Evolutionary conservation across 1,284 basidiomycete species (phyloP).

Genomic region (Pseudozyma thailandica): DNA sequence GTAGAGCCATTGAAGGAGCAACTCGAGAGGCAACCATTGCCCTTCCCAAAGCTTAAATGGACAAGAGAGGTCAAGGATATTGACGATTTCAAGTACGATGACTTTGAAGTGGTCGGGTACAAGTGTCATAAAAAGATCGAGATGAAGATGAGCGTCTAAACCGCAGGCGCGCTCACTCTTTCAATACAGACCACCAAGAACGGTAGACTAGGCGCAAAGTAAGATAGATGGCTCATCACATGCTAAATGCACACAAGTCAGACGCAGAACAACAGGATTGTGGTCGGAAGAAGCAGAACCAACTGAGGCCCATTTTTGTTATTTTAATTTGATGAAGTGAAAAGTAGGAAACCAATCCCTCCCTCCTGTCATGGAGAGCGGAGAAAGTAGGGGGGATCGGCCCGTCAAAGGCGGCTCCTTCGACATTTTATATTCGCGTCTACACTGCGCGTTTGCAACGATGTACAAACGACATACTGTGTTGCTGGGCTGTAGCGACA

Average conservation of each 20-base stretch:
- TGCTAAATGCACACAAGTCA: not conserved
- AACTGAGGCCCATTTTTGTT: not conserved
- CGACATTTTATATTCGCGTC: not conserved
- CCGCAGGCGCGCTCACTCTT: too few species aligned
- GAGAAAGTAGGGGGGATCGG: not conserved
- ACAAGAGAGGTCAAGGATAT: constrained; percentile 75
- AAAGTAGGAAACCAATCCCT: not conserved
- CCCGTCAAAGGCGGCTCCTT: constrained; percentile 1
- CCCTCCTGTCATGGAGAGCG: not conserved
- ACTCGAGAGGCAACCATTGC: constrained; percentile 79
- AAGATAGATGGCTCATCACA: constrained; percentile 8
- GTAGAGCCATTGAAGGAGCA: constrained; percentile 85
- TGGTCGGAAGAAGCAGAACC: constrained; percentile 1
- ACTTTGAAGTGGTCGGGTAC: constrained; percentile 88
- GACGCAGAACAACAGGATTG: not conserved
- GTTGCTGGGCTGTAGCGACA: too few species aligned
- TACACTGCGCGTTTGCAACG: too few species aligned
- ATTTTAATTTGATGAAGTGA: not conserved
- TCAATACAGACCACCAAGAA: too few species aligned
- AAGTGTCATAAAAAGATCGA: constrained; percentile 84
- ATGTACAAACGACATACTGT: too few species aligned
- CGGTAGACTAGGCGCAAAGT: not conserved
- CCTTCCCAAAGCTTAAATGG: constrained; percentile 85
- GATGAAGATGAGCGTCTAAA: constrained; percentile 96
- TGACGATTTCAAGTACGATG: constrained; percentile 82